These are phyloP conservation scores for Mikania micrantha DNA, from an alignment of 129 eudicot species.

Conservation along the genomic window DNA sequence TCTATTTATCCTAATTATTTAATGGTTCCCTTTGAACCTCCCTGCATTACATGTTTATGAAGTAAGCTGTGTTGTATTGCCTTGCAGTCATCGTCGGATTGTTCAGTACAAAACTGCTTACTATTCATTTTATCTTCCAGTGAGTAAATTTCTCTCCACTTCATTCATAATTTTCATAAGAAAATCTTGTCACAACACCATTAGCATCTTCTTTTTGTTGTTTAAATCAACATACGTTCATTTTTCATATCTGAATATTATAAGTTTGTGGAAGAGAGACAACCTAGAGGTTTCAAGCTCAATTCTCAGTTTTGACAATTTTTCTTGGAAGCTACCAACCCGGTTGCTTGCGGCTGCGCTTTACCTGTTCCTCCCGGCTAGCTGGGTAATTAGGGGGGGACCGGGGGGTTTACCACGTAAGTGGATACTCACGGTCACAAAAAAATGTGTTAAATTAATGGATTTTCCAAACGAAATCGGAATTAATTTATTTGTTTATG, in stretches of 20 bases:
- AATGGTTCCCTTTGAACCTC: neutral
- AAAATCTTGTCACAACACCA: neutral
- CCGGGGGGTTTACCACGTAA: too few relatives aligned
- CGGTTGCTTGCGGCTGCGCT: too few relatives aligned
- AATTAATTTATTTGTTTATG: neutral
- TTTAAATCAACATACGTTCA: neutral
- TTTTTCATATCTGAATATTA: neutral
- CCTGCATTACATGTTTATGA: neutral
- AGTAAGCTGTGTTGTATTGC: neutral
- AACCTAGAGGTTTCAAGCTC: too few relatives aligned
- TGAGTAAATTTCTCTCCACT: slow-evolving; percentile 31
- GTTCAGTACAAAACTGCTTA: slow-evolving; percentile 89
- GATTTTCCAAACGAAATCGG: neutral
- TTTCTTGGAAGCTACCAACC: too few relatives aligned
- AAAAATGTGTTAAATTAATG: neutral
- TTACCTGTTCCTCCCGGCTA: too few relatives aligned
- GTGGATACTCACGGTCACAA: too few relatives aligned
- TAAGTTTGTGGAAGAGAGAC: too few relatives aligned
- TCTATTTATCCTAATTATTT: neutral
- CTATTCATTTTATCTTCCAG: slow-evolving; percentile 86
- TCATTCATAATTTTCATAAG: neutral
- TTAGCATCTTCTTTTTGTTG: neutral
- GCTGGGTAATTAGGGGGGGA: too few relatives aligned
- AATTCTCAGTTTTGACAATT: too few relatives aligned
- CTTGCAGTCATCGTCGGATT: slow-evolving; percentile 80